Base-by-base conservation (phyloP, 441 rosid species). In the Gossypium aridum region DNA sequence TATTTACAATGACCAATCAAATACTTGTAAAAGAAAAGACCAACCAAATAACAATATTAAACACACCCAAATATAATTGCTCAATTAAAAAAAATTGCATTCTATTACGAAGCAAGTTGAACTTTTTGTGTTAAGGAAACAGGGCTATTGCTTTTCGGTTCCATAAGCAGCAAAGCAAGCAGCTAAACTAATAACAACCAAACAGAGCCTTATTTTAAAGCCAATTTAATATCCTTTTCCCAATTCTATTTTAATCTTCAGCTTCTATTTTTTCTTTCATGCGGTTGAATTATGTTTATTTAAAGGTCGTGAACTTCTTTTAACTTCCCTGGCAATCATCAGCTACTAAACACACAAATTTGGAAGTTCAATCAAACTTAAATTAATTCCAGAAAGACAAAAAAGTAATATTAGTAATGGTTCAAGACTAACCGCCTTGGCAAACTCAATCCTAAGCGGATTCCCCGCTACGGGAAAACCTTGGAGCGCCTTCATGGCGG, bases 391-490 rank as follows among this genome's bases (percentile, higher is more conserved):
- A 56, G 28, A 53, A 28, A 34, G 19, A 60, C 61, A 63, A 76
- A 60, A 60, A 43, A 64, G 78, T 73, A 72, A 79, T 20, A 67
- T 28, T 82, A 83, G 79, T 76, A 78, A 70, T 75, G 75, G 70
- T 80, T 79, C 85, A 83, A 78, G 67, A 95, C 99, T 95, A 92
- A 95, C 98, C 97, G 97, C 92, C 97, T 95, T 95, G 45, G 98
- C 92, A 87, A 90, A 95, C 87, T 95, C 98, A 81, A 95, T 89
- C 82, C 90, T 89, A 82, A 95, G 96, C 57, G 95, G 92, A 75
- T 85, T 93, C 79, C 94, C 97, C n/a, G 88, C 86, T 55, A 95
- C 84, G 62, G 92, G 85, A 76, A 87, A 82, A 28, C 94, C 99
- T 82, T 91, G 96, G 20, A 95, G 96, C 16, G 87, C 78, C 31